A percentile compares a stretch with the other conserved stretches of the same genome.
These are phyloP conservation scores for Fraxinus baroniana DNA, from an alignment of 305 asterid genomes.

Conservation along the genomic window DNA sequence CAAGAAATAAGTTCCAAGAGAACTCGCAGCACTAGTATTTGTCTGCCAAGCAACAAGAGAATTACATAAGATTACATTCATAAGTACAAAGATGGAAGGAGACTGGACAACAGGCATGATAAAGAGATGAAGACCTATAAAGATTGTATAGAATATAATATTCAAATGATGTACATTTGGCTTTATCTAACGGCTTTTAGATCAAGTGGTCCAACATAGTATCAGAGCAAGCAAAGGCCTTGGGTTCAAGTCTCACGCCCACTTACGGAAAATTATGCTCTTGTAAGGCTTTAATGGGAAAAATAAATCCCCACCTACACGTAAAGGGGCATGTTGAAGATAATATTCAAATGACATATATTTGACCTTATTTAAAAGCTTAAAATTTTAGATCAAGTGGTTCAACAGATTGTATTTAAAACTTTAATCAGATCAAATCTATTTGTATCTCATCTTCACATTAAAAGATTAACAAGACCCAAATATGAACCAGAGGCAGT, in stretches of 20 bases:
- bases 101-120: neutral
- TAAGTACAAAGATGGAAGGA: constrained; percentile 9
- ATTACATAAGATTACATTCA: constrained; percentile 3
- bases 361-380: neutral
- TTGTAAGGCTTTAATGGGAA: neutral
- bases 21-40: constrained; percentile 87
- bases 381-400: neutral
- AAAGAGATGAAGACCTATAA: neutral
- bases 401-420: neutral
- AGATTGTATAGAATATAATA: neutral
- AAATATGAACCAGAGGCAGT: neutral
- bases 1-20: constrained; percentile 87
- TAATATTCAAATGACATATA: neutral
- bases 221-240: neutral
- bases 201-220: neutral
- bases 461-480: neutral
- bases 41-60: constrained; percentile 55
- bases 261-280: neutral
- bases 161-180: neutral
- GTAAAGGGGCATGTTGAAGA: neutral
- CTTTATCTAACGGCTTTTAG: neutral
- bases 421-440: neutral
- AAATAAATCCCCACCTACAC: neutral
- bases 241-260: neutral
- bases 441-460: neutral